phyloP scores from a whole-genome alignment of 2,329 filamentous ascomycete species.

The Colletotrichum salicis region DNA sequence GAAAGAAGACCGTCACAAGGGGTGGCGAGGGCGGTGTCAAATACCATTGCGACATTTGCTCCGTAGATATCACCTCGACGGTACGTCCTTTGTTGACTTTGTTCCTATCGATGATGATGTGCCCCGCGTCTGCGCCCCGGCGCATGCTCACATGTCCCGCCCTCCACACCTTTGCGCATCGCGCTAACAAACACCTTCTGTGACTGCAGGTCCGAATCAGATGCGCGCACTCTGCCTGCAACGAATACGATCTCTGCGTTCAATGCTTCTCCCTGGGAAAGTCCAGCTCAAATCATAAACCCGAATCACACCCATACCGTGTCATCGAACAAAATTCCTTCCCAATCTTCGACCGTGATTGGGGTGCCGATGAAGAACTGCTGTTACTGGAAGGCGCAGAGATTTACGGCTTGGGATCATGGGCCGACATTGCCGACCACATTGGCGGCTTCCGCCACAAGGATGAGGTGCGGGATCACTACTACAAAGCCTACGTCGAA shows the following conservation, averaged over 20 bases:
- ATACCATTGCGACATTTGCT: slow-evolving; percentile 97
- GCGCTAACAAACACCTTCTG: slow-evolving; percentile 33
- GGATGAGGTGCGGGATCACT: slow-evolving; percentile 96
- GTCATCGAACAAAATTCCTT: slow-evolving; percentile 99
- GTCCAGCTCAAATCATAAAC: slow-evolving; percentile 84
- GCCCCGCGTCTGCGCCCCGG: slow-evolving; percentile 5
- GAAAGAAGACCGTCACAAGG: slow-evolving; percentile 90
- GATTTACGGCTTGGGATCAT: slow-evolving; percentile 95
- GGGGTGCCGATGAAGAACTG: slow-evolving; percentile 98
- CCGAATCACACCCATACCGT: slow-evolving; percentile 85
- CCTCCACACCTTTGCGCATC: slow-evolving; percentile 4
- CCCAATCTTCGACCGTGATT: slow-evolving; percentile 92
- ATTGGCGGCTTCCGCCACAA: slow-evolving; percentile 95
- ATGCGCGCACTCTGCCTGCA: slow-evolving; percentile 84
- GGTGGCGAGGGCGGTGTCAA: slow-evolving; percentile 91
- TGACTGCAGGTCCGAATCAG: slow-evolving; percentile 87
- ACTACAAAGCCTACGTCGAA: slow-evolving; percentile 86
- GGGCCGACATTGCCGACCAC: slow-evolving; percentile 97
- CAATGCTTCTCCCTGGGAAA: slow-evolving; percentile 90
- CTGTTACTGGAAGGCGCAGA: slow-evolving; percentile 92
- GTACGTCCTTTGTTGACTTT: slow-evolving; percentile 63
- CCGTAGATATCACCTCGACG: slow-evolving; percentile 95
- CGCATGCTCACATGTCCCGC: slow-evolving; percentile 5
- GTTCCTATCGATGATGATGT: not conserved
- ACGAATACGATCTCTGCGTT: slow-evolving; percentile 97